Evolutionary conservation across 176 grass and related monocot genomes (phyloP).

Genomic region (Musa itinerans): DNA sequence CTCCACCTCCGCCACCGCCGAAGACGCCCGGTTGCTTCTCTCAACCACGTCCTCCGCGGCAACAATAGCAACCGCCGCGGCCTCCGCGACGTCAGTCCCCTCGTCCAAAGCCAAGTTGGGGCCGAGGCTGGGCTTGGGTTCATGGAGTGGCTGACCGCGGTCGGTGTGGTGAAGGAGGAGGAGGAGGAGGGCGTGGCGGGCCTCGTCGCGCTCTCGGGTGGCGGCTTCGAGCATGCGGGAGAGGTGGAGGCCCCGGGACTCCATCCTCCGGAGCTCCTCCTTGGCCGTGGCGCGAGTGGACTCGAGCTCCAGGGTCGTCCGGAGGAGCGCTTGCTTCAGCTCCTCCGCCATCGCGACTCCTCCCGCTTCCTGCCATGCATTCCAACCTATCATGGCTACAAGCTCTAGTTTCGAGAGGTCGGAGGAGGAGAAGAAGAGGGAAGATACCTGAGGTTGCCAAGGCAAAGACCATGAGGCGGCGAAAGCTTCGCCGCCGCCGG

Average conservation of each 20-base stretch:
- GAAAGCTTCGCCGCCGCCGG: neutral
- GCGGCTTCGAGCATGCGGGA: constrained; percentile 48
- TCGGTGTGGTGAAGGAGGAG: constrained; percentile 35
- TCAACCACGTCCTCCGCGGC: neutral
- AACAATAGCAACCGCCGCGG: neutral
- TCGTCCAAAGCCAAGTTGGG: neutral
- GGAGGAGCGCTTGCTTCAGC: constrained; percentile 53
- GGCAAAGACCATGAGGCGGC: neutral
- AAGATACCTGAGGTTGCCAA: neutral
- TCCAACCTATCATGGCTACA: neutral
- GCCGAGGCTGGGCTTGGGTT: neutral
- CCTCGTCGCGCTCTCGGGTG: constrained; percentile 75
- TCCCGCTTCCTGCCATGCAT: neutral
- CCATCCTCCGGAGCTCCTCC: constrained; percentile 56
- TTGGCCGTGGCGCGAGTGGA: constrained; percentile 44
- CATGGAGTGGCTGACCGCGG: neutral
- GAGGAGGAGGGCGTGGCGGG: constrained; percentile 67
- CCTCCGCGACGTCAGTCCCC: no score
- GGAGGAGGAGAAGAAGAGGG: neutral
- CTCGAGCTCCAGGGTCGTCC: constrained; percentile 52
- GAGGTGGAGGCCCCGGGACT: constrained; percentile 52
- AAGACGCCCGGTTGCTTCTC: constrained; percentile 6
- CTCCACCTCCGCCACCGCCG: constrained; percentile 27
- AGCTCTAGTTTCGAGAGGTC: neutral
- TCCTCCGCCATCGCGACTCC: constrained; percentile 15